Evolutionary conservation across 78 protist genomes (phyloP).

Genomic region (Mantamonas sphyraenae): DNA sequence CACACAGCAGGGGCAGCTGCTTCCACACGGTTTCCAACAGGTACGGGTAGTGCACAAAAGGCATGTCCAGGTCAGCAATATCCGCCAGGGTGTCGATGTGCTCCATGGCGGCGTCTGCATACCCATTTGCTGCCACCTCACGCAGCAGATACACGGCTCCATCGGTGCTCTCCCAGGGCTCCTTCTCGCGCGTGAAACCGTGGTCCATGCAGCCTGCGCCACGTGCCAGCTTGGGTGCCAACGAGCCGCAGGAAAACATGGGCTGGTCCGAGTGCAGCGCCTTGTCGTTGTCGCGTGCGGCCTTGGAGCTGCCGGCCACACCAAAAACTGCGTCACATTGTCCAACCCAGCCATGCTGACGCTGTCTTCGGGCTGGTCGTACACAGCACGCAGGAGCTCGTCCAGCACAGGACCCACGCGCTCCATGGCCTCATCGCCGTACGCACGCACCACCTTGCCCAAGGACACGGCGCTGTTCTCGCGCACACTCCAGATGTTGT

Average conservation of each 20-base stretch:
- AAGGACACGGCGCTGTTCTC: conserved; percentile 22
- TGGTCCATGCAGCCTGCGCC: conserved; percentile 18
- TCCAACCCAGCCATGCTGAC: not conserved
- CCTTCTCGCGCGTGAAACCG: not conserved
- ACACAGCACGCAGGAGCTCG: not conserved
- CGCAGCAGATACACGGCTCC: conserved; percentile 14
- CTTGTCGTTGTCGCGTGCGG: conserved; percentile 6
- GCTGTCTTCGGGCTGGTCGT: not conserved
- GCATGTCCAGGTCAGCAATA: not conserved
- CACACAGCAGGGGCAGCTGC: not conserved
- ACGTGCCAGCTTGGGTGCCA: conserved; percentile 31
- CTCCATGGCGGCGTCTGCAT: not conserved
- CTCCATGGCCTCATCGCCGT: not conserved
- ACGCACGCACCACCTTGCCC: not conserved
- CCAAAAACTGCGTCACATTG: conserved; percentile 10
- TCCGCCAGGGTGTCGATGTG: not conserved
- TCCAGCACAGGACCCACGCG: not conserved
- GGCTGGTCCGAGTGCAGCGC: conserved; percentile 8
- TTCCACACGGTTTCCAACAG: conserved; percentile 1
- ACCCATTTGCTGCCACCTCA: not conserved
- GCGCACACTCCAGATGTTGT: conserved; percentile 18
- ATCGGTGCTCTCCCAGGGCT: conserved; percentile 10
- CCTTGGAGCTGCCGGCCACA: conserved; percentile 7
- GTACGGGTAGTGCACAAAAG: not conserved
- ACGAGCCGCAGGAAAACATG: conserved; percentile 36